Conservation (phyloP, 2,329 filamentous ascomycete genomes). For the Catunica adiposa region DNA sequence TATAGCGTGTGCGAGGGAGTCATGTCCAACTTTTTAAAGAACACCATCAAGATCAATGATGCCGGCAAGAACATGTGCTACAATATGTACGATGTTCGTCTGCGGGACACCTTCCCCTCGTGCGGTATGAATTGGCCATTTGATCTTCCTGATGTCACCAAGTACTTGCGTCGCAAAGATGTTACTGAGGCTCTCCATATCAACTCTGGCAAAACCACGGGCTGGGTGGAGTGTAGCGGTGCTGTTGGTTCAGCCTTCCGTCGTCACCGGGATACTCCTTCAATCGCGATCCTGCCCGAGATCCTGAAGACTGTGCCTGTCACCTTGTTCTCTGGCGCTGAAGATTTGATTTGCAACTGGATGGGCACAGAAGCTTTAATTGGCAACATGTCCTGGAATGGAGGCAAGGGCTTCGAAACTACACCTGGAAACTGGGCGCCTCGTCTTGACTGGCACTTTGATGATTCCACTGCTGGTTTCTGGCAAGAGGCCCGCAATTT, state of each 20-base stretch:
- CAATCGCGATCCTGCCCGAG: slow-evolving; percentile 58
- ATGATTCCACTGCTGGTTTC: slow-evolving; percentile 71
- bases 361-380: slow-evolving; percentile 85
- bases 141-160: slow-evolving; percentile 59
- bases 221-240: slow-evolving; percentile 83
- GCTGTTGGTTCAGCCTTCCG: slow-evolving; percentile 58
- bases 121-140: slow-evolving; percentile 98
- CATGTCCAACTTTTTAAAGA: slow-evolving; percentile 51
- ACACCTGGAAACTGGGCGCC: slow-evolving; percentile 79
- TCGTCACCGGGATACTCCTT: slow-evolving; percentile 52
- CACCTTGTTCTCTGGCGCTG: slow-evolving; percentile 78
- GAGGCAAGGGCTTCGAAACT: slow-evolving; percentile 76
- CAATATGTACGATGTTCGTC: slow-evolving; percentile 95
- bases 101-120: slow-evolving; percentile 61
- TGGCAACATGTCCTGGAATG: slow-evolving; percentile 79
- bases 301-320: slow-evolving; percentile 63
- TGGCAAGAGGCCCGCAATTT: slow-evolving; percentile 92
- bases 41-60: slow-evolving; percentile 35
- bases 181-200: slow-evolving; percentile 71
- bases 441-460: slow-evolving; percentile 86
- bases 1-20: slow-evolving; percentile 58
- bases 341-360: slow-evolving; percentile 95
- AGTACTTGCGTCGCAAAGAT: slow-evolving; percentile 70
- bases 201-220: slow-evolving; percentile 61
- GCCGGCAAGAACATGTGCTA: slow-evolving; percentile 43